Base-by-base conservation (phyloP, 202 grass and related monocot genomes). In the Bolboschoenoplectus hybrid region DNA sequence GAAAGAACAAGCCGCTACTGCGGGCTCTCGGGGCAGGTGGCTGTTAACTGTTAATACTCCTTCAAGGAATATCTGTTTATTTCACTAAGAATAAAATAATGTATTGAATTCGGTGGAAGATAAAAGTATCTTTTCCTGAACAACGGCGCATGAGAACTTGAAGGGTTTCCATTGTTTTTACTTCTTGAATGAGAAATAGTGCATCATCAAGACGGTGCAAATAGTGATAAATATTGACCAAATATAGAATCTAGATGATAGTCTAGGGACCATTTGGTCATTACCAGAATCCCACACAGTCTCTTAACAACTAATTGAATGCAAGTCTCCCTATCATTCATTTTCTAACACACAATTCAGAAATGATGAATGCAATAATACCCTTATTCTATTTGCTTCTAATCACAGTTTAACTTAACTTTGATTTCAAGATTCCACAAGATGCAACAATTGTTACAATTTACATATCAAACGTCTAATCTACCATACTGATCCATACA, bases 391-490 rank as follows among this genome's bases (percentile, higher is more conserved):
- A 77, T 56, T 38, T 50, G 12, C 50, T 38, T n/a, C 14, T 52
- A 7, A 51, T 38, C 32, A 17, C 32, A 56, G 34, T 57, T 46
- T 47, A 49, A 10, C 16, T 9, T 46, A 38, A 39, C 34, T 47
- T 20, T 70, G 38, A 5, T n/a, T 43, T 14, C 40, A 17, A n/a
- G 19, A 8, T 11, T 49, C 69, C 20, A 0, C 4, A 5, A 19
- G 36, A 79, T 40, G 51, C 9, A 76, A 56, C 56, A 77, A 17
- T 0, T 26, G 26, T 26, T 26, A 26, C 26, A 43, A 13, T 3
- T 56, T 78, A 40, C 34, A 77, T 56, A 77, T 14, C 19, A 78
- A 79, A 58, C 9, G 7, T 19, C 45, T 79, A 57, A 82, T 82
- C 41, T 50, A 82, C 63, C 12, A 53, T 53, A 69, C 81, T 45